Evolutionary conservation across 2,329 filamentous ascomycete species (phyloP), one percentile per base, ranked within the genome.

Genomic region (Fusarium pseudonygamai): DNA sequence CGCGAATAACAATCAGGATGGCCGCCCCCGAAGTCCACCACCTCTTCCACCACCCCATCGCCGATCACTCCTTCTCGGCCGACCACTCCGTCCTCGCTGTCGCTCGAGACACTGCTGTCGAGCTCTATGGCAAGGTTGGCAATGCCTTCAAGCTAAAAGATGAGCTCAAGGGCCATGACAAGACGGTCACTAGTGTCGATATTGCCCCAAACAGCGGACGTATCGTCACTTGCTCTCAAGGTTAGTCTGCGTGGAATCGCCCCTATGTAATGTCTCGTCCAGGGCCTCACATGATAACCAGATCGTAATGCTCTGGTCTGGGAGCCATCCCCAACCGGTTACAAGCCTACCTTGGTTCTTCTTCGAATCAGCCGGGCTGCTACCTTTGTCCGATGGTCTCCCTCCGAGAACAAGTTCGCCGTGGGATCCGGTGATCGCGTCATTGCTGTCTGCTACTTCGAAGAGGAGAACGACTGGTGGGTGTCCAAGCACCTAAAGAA

Each of bases 391-490:
- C 93, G 96, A 79, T 99, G 96, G 96, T 97, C 95, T 28, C 96
- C 96, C 6, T 96, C 93, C 28, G 96, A 99, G 87, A 93, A 92
- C 82, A 99, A 99, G 84, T 99, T 99, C 82, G 96, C 96, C 60
- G 96, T 98, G 32, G 96, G 96, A 69, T 98, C 95, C 34, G 96
- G 96, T 71, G 96, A 97, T 77, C 92, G 96, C 73, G 93, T 97
- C 74, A 97, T 99, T 79, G 95, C 96, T 45, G 90, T 98, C 77
- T 99, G 96, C 88, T 98, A 98, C 86, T 99, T 99, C 78, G 96
- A 99, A 81, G 94, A 97, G 82, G 96, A 99, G 84, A 98, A 99
- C 84, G 95, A 99, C 86, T 99, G 96, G 96, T 99, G 96, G 96
- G 96, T 99, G 46, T 98, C 95, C 42, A 99, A 99, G 88, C 96